Base-by-base conservation (phyloP, 805 yeast species). In the Yarrowia yakushimensis region DNA sequence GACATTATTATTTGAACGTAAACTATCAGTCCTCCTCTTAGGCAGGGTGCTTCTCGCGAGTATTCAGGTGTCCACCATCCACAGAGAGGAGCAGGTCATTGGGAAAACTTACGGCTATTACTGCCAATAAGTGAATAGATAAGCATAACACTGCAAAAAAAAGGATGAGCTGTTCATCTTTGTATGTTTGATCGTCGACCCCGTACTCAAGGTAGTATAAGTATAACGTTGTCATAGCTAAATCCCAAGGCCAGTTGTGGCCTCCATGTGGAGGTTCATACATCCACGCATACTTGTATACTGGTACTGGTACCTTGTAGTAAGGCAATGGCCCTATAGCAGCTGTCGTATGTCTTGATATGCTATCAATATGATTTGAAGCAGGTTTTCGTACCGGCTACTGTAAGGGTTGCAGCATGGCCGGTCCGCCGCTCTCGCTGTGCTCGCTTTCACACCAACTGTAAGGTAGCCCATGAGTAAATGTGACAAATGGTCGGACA, bases 331-430 rank as follows among this genome's bases (percentile, higher is more conserved):
- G 20, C 17, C 20, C 20, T 17, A 34, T 34, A 34, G 22, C 20
- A 9, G 13, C 12, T 13, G 22, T 18, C 20, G 15, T 22, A 15
- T 25, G 4, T 42, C 11, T n/a, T n/a, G n/a, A n/a, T n/a, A n/a
- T n/a, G n/a, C 48, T 23, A 8, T 41, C 5, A 9, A 12, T 13
- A 39, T 12, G 11, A 22, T 39, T 23, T 4, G n/a, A 45, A 28
- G 50, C 50, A 45, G 50, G 50, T 28, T 4, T 15, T 4, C 18
- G 12, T 18, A 8, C 27, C 11, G 54, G 17, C 54, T 46, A 31
- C 54, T 46, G 54, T 46, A 46, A 46, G 54, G 54, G 54, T 46
- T 46, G 54, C 54, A 46, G 17, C 7, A 9, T 30, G 37, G n/a
- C 15, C 31, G 37, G 17, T 17, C 25, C 28, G 52, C 18, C 22